phyloP scores from a whole-genome alignment of 2,329 filamentous ascomycete species.

The Colletotrichum nymphaeae region DNA sequence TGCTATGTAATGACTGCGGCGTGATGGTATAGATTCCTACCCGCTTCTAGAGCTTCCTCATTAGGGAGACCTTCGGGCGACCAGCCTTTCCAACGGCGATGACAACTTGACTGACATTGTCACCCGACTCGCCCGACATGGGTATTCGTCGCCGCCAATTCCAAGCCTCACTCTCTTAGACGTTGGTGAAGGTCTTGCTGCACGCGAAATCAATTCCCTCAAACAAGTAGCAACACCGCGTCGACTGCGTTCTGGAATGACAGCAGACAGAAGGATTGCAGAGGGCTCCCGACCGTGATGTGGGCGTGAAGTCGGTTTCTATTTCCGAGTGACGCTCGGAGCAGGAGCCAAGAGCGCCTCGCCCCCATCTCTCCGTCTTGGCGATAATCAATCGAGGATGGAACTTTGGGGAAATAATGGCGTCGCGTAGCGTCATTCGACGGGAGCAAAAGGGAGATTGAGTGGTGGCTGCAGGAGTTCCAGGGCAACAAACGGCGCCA shows the following conservation, averaged over 20 bases:
- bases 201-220: slow-evolving; percentile 18
- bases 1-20: no score
- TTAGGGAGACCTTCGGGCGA: background rate
- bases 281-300: background rate
- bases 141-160: background rate
- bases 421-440: background rate
- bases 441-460: background rate
- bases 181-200: background rate
- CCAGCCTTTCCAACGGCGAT: background rate
- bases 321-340: background rate
- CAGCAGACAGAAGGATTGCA: background rate
- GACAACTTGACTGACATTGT: background rate
- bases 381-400: background rate
- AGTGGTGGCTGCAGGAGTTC: background rate
- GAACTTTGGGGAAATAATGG: background rate
- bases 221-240: background rate
- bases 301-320: background rate
- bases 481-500: background rate
- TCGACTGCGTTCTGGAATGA: background rate
- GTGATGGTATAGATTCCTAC: no score
- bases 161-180: background rate
- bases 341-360: background rate
- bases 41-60: no score
- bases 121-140: background rate
- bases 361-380: background rate